Evolutionary conservation across 345 rosid genomes (phyloP).

Genomic region (Syzygium oleosum): DNA sequence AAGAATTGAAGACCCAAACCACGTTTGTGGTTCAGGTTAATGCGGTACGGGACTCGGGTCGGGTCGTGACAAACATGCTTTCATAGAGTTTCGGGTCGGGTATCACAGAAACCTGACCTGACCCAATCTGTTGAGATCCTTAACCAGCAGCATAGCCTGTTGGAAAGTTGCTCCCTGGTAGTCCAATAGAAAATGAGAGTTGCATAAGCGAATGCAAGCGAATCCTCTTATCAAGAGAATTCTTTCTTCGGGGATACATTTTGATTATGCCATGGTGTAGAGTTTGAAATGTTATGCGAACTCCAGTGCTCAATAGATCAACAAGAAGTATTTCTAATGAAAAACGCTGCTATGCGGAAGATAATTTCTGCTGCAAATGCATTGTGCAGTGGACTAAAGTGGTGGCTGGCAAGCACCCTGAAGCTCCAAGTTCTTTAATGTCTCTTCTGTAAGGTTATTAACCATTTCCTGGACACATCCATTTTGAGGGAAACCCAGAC

Average conservation of each 20-base stretch:
- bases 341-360: slow-evolving; percentile 26
- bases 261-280: too few species aligned
- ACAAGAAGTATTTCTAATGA: not conserved
- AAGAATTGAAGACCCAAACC: too few species aligned
- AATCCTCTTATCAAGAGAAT: not conserved
- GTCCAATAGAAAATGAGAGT: not conserved
- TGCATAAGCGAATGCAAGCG: not conserved
- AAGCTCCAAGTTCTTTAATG: slow-evolving; percentile 40
- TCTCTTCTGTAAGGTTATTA: slow-evolving; percentile 75
- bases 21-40: too few species aligned
- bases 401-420: slow-evolving; percentile 38
- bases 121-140: too few species aligned
- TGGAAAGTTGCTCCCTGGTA: not conserved
- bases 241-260: too few species aligned
- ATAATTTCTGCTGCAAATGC: slow-evolving; percentile 72
- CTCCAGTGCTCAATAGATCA: too few species aligned
- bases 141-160: not conserved
- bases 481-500: not conserved
- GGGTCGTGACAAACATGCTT: too few species aligned
- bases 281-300: not conserved
- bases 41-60: too few species aligned
- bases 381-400: slow-evolving; percentile 72
- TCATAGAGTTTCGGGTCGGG: too few species aligned
- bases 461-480: not conserved
- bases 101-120: too few species aligned